Percentiles rank a stretch among this genome's conserved stretches.
Evolutionary conservation across 116 monocot species (phyloP).

Genomic region (Zostera marina): DNA sequence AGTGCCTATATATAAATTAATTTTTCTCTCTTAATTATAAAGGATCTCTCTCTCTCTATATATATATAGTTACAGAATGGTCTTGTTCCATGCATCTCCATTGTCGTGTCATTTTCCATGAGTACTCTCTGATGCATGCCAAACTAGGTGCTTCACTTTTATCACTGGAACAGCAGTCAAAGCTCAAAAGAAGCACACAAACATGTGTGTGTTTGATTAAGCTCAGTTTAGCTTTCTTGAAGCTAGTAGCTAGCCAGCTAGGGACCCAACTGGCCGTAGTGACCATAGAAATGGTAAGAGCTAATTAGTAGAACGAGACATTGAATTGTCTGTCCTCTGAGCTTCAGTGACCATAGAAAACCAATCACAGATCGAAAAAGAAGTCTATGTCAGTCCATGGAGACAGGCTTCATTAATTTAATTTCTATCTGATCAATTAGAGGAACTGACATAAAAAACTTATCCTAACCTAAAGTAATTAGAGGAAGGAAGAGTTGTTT

Average conservation of each 20-base stretch:
- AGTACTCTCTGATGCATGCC: neutral
- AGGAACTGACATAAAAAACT: neutral
- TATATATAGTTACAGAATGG: neutral
- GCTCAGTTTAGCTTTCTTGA: neutral
- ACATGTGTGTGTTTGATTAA: neutral
- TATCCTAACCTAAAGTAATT: no score
- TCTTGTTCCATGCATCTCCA: neutral
- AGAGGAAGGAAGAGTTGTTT: no score
- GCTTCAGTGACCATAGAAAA: neutral
- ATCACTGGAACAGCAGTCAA: neutral
- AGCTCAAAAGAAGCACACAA: no score
- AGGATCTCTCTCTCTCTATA: neutral
- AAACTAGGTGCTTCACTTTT: neutral
- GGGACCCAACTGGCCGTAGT: no score
- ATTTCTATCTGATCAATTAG: neutral
- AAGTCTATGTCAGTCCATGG: neutral
- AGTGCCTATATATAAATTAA: neutral
- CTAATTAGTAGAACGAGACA: neutral
- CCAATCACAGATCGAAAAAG: constrained; percentile 1
- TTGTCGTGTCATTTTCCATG: constrained; percentile 5
- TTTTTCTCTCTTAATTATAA: no score
- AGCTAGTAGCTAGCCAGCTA: no score
- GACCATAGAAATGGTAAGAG: no score
- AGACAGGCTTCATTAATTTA: neutral
- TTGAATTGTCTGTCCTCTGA: neutral